These are phyloP conservation scores for Debaryomyces robertsiae DNA, from an alignment of 1,139 yeast genomes.

Conservation along the genomic window DNA sequence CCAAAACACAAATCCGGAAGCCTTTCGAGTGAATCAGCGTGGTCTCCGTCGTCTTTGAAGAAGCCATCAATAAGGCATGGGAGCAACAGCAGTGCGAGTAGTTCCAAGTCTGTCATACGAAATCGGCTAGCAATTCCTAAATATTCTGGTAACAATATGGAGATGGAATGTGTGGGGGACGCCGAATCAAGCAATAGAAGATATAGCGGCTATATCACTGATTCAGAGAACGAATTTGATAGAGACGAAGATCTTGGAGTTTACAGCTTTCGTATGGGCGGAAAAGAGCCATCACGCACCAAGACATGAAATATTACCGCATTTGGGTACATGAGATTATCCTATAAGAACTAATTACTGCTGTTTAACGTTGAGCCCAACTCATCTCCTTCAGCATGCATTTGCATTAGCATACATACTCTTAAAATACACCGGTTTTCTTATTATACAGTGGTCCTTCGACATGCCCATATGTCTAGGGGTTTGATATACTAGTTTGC, in stretches of 20 bases:
- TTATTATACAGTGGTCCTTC: neutral
- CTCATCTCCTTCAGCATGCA: neutral
- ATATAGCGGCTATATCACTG: conserved; percentile 23
- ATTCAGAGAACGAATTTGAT: conserved; percentile 19
- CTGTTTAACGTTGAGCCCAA: neutral
- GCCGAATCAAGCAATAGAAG: conserved; percentile 12
- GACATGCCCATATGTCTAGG: neutral
- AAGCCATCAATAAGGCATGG: conserved; percentile 2
- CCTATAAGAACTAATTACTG: neutral
- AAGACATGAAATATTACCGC: neutral
- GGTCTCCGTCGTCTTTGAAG: conserved; percentile 6
- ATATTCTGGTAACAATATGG: conserved; percentile 1
- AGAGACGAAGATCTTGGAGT: neutral
- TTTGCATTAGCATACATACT: neutral
- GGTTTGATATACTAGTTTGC: neutral
- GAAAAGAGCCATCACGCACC: neutral
- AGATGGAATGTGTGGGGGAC: conserved; percentile 8
- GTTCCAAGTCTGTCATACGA: conserved; percentile 14
- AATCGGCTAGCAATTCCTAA: conserved; percentile 11
- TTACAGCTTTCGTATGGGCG: neutral
- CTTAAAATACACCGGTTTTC: neutral
- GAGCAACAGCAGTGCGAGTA: conserved; percentile 9
- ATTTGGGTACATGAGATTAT: neutral
- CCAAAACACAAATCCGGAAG: neutral
- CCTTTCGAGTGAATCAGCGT: neutral